These are phyloP conservation scores for Fusarium sulawesiense DNA, from an alignment of 2,329 filamentous ascomycete species.

Conservation along the genomic window DNA sequence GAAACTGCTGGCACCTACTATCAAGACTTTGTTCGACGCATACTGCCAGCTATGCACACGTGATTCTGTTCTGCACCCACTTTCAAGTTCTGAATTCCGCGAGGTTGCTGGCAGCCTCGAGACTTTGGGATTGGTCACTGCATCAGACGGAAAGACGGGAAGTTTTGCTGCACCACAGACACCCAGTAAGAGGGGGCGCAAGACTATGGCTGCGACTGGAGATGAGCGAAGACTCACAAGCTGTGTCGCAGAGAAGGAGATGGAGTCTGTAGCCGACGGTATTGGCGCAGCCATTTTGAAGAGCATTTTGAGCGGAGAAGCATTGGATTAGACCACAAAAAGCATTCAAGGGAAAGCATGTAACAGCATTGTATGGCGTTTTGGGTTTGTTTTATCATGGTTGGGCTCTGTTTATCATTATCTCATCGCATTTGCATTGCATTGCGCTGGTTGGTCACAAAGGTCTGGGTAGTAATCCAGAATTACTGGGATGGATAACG, in stretches of 20 bases:
- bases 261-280: slow-evolving; percentile 75
- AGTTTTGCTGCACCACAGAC: slow-evolving; percentile 74
- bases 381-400: slow-evolving; percentile 5
- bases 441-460: slow-evolving; percentile 27
- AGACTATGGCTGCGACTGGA: slow-evolving; percentile 62
- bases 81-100: slow-evolving; percentile 92
- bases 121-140: slow-evolving; percentile 82
- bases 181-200: slow-evolving; percentile 75
- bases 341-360: slow-evolving; percentile 17
- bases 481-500: slow-evolving; percentile 25
- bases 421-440: slow-evolving; percentile 35
- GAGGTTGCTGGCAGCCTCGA: slow-evolving; percentile 93
- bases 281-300: slow-evolving; percentile 70
- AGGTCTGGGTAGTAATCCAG: slow-evolving; percentile 14
- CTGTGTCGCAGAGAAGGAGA: slow-evolving; percentile 82
- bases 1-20: slow-evolving; percentile 74
- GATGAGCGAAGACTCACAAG: slow-evolving; percentile 85
- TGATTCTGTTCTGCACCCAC: slow-evolving; percentile 88
- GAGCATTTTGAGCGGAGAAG: slow-evolving; percentile 71
- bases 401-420: slow-evolving; percentile 12
- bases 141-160: slow-evolving; percentile 75
- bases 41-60: slow-evolving; percentile 86
- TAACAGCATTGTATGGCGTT: slow-evolving; percentile 43
- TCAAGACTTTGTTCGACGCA: slow-evolving; percentile 85
- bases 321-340: slow-evolving; percentile 59